These are phyloP conservation scores for Mycena galericulata DNA, from an alignment of 768 basidiomycete species.

Conservation along the genomic window DNA sequence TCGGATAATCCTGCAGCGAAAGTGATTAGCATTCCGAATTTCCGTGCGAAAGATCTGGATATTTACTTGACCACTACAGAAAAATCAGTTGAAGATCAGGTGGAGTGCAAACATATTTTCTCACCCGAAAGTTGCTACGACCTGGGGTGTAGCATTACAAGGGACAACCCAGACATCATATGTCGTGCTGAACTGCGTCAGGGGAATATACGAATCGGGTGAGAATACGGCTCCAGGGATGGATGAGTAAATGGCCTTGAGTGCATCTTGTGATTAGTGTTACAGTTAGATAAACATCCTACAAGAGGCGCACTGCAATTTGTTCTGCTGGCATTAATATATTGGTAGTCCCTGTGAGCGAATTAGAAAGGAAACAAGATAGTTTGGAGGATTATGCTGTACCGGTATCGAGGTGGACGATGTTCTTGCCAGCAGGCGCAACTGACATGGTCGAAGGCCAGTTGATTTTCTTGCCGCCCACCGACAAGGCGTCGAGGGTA, in stretches of 20 bases:
- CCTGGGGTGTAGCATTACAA: conserved; percentile 20
- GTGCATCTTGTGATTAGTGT: neutral
- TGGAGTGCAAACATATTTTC: neutral
- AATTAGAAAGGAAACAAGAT: neutral
- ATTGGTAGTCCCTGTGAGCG: conserved; percentile 12
- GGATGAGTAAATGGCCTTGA: conserved; percentile 25
- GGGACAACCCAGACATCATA: conserved; percentile 30
- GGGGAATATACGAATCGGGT: conserved; percentile 19
- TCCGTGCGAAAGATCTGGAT: too few species aligned
- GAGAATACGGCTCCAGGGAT: conserved; percentile 31
- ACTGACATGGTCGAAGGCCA: conserved; percentile 24
- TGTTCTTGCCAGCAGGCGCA: conserved; percentile 28
- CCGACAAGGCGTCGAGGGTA: conserved; percentile 15
- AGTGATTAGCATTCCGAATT: neutral
- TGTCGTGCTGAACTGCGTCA: conserved; percentile 9
- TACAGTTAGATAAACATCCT: too few species aligned
- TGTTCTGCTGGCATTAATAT: conserved; percentile 25
- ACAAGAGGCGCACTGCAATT: neutral
- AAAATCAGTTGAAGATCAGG: too few species aligned
- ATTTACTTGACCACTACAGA: too few species aligned
- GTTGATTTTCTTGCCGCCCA: conserved; percentile 26
- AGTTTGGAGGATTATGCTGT: neutral
- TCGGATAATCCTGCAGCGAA: conserved; percentile 20
- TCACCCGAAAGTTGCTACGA: conserved; percentile 27
- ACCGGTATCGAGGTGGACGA: conserved; percentile 28